Evolutionary conservation across 306 rosid genomes (phyloP), one percentile per base, ranked within the genome.

Genomic region (Pachyrhizus erosus): DNA sequence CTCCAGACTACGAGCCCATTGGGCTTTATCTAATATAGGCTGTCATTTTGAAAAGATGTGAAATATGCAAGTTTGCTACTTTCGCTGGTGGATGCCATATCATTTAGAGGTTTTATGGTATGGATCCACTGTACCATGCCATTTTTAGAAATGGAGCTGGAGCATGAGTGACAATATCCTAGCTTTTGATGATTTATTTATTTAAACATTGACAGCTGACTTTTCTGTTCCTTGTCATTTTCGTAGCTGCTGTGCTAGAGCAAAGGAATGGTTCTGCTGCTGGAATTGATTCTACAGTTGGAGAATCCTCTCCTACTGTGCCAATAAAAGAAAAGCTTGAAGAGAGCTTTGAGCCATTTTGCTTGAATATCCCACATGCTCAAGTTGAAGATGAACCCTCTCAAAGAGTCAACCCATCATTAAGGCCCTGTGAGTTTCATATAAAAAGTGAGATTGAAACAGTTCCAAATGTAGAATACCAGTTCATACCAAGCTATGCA

Each of bases 261-360:
- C 94, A 91, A 79, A 89, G 78, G 83, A 84, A 86, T 78, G 88
- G 88, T 75, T 89, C 87, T 78, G 91, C 85, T 20, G 90, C 89
- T 2, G 96, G 92, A 49, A 70, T 89, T 75, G 99, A 80, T 86
- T 96, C 99, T 70, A 87, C 94, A 43, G 93, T 92, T 71, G 97
- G 89, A 15, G 94, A 96, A 87, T 96, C 99, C 78, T 93, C 92
- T 80, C 89, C 95, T 37, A 85, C 89, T 55, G 70, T 89, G 45
- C 91, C 82, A 5, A 75, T 67, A 39, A 90, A 87, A 83, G 92
- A 89, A 42, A 90, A 79, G 81, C 86, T 86, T 17, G 92, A 89
- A 85, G 90, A 88, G 83, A 80, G 87, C 82, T 85, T 72, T 54
- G 91, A 90, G 86, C 89, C 91, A 17, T 78, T 89, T 42, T 84